phyloP scores from a whole-genome alignment of 2,329 filamentous ascomycete genomes.

The Aspergillus fumigatiaffinis region DNA sequence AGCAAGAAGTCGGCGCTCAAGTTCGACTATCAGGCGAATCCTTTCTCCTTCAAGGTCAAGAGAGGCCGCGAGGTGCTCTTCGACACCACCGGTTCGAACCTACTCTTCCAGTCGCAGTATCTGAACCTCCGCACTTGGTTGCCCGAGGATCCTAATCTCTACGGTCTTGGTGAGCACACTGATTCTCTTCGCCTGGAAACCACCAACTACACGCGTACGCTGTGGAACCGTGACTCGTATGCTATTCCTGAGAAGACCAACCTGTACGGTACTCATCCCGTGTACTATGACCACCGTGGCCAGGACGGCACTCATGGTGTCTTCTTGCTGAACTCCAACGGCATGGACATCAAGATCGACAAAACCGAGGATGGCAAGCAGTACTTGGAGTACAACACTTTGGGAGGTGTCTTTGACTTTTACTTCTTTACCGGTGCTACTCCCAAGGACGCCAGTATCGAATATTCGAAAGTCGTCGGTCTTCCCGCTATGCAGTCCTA shows the following conservation, averaged over 20 bases:
- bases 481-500: conserved; percentile 61
- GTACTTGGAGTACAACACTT: conserved; percentile 73
- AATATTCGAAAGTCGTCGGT: conserved; percentile 57
- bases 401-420: conserved; percentile 73
- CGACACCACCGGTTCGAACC: conserved; percentile 61
- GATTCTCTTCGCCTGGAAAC: conserved; percentile 67
- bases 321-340: conserved; percentile 68
- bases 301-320: conserved; percentile 58
- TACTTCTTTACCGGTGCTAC: conserved; percentile 61
- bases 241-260: conserved; percentile 59
- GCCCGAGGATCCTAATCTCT: conserved; percentile 65
- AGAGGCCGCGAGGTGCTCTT: conserved; percentile 50
- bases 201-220: conserved; percentile 64
- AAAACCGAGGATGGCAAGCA: conserved; percentile 56
- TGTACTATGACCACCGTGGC: conserved; percentile 70
- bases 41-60: conserved; percentile 64
- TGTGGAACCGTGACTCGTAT: conserved; percentile 68
- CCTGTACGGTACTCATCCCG: conserved; percentile 68
- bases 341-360: conserved; percentile 74
- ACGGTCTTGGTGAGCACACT: conserved; percentile 74
- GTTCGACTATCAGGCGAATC: conserved; percentile 53
- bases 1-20: conserved; percentile 41
- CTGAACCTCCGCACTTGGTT: conserved; percentile 67
- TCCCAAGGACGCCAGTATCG: conserved; percentile 55
- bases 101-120: conserved; percentile 78